Percentiles rank a stretch among this genome's conserved stretches.
Conservation (phyloP, 805 yeast species). For the Zygotorulaspora sp. region DNA sequence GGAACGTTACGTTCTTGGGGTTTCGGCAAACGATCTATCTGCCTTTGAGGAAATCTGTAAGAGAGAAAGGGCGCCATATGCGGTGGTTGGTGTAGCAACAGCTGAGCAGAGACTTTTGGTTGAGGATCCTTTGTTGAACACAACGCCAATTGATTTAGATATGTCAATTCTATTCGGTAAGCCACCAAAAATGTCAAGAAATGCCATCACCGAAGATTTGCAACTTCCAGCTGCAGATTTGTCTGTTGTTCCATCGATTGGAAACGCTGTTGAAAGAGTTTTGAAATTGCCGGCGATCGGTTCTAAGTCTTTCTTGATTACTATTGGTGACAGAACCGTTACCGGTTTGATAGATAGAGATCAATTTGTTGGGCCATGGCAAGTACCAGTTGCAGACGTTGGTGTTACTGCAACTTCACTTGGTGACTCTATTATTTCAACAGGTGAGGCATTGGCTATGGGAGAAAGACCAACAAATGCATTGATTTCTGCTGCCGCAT, state of each 20-base stretch:
- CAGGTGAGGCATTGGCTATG: conserved; percentile 98
- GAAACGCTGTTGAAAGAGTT: conserved; percentile 75
- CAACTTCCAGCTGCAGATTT: conserved; percentile 40
- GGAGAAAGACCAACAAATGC: conserved; percentile 95
- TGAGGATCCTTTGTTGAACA: conserved; percentile 69
- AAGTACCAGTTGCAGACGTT: conserved; percentile 96
- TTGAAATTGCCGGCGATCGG: conserved; percentile 90
- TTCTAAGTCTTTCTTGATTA: conserved; percentile 87
- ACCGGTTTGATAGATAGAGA: conserved; percentile 96
- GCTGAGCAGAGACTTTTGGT: conserved; percentile 76
- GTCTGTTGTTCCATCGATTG: conserved; percentile 38
- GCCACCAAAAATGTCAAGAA: conserved; percentile 90
- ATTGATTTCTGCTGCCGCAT: conserved; percentile 78
- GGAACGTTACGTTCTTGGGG: conserved; percentile 95
- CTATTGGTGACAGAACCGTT: conserved; percentile 98
- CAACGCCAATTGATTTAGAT: conserved; percentile 90
- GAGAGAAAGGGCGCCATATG: conserved; percentile 94
- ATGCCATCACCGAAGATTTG: conserved; percentile 59
- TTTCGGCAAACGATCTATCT: conserved; percentile 69
- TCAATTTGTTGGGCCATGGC: conserved; percentile 99
- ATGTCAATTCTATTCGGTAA: conserved; percentile 95
- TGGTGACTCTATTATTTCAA: conserved; percentile 60
- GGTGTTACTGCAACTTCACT: conserved; percentile 92
- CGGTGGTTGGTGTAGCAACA: conserved; percentile 93
- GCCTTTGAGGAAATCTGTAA: conserved; percentile 74